Conservation (phyloP, 306 rosid genomes). For the Hippophae gyantsensis region DNA sequence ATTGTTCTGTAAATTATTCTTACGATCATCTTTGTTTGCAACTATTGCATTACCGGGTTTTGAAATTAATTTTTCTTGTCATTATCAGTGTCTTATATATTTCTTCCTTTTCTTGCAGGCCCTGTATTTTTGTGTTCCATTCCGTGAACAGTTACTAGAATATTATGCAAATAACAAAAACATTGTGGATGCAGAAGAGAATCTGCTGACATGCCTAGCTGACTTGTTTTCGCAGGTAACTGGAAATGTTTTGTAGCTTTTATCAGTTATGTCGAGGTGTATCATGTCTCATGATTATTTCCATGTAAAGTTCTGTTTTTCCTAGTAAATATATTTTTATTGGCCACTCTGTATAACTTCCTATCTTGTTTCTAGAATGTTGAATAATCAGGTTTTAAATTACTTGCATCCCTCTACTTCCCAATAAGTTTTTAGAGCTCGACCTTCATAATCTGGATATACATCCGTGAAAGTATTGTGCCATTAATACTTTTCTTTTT, state of each 20-base stretch:
- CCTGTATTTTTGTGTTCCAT: constrained; percentile 95
- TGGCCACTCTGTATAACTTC: no score
- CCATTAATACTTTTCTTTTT: no score
- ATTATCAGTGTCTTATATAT: constrained; percentile 3
- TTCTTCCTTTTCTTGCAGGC: constrained; percentile 50
- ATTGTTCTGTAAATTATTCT: background rate
- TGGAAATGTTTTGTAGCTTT: background rate
- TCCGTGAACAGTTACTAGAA: constrained; percentile 86
- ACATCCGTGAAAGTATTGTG: no score
- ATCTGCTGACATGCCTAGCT: constrained; percentile 93
- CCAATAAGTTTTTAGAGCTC: no score
- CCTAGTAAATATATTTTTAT: no score
- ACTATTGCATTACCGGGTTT: background rate
- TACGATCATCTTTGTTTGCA: background rate
- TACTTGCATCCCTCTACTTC: no score
- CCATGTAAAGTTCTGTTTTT: no score
- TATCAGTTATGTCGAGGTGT: background rate
- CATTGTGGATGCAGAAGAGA: constrained; percentile 70
- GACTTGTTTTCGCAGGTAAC: constrained; percentile 92
- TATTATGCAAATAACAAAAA: constrained; percentile 72
- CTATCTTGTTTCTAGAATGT: no score
- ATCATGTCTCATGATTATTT: background rate
- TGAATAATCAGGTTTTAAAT: no score
- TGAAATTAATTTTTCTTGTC: constrained; percentile 2
- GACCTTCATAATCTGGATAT: no score